Conservation (phyloP, 2,329 filamentous ascomycete genomes). For the Alternaria metachromatica region DNA sequence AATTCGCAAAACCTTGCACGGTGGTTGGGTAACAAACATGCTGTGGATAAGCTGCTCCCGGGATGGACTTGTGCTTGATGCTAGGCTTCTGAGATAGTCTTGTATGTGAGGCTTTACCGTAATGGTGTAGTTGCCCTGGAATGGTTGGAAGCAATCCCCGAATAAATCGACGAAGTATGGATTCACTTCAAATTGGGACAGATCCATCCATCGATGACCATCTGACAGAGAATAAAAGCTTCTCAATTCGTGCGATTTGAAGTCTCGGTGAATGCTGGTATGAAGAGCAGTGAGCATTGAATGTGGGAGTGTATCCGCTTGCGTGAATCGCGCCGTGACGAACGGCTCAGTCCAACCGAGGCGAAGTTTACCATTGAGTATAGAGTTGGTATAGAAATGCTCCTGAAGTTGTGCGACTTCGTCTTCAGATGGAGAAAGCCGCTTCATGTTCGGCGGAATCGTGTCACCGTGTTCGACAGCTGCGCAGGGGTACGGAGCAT, state of each 20-base stretch:
- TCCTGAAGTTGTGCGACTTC: background rate
- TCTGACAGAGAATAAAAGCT: background rate
- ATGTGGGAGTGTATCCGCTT: background rate
- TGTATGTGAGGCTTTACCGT: background rate
- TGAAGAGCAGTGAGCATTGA: background rate
- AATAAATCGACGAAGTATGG: background rate
- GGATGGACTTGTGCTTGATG: accelerated
- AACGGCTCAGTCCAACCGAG: no score
- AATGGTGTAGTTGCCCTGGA: background rate
- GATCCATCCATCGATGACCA: background rate
- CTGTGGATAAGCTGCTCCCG: background rate
- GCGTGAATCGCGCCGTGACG: background rate
- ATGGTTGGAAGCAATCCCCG: background rate
- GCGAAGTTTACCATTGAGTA: no score
- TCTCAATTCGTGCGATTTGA: no score
- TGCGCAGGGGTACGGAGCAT: background rate
- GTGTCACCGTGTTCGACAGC: background rate
- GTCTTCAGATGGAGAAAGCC: accelerated
- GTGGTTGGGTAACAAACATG: background rate
- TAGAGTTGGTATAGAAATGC: no score
- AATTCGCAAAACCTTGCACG: background rate
- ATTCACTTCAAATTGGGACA: background rate
- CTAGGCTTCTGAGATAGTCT: accelerated
- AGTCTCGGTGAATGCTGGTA: background rate
- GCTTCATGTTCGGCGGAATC: accelerated